These are phyloP conservation scores for Dictyostelium citrinum DNA, from an alignment of 78 protist genomes.

Conservation along the genomic window DNA sequence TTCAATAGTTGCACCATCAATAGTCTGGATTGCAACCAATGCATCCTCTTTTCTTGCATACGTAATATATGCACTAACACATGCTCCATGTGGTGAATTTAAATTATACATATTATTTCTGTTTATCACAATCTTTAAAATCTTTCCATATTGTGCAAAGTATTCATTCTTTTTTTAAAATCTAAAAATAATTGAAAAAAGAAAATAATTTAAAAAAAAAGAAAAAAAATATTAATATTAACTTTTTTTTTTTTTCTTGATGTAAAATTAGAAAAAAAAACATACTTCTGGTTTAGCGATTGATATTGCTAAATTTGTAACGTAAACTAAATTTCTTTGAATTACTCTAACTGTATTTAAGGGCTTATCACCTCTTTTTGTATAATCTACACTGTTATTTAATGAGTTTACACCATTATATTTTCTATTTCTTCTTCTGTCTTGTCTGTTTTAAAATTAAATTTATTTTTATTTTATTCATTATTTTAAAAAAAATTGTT, in stretches of 20 bases:
- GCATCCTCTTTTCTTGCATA: constrained; percentile 88
- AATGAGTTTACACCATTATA: background rate
- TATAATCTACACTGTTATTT: background rate
- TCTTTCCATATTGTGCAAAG: constrained; percentile 95
- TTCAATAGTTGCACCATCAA: constrained; percentile 86
- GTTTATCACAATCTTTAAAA: constrained; percentile 92
- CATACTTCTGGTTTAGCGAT: constrained; percentile 90
- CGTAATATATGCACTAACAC: constrained; percentile 88
- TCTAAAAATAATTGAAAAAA: background rate
- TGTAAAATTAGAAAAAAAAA: background rate
- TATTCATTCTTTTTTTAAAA: constrained; percentile 83
- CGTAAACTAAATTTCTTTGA: constrained; percentile 93
- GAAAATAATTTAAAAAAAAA: no score
- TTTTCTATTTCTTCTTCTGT: constrained; percentile 12
- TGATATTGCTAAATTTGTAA: constrained; percentile 89
- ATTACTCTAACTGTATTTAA: constrained; percentile 92
- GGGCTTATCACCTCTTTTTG: constrained; percentile 50
- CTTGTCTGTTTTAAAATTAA: background rate
- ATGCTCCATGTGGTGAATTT: constrained; percentile 79
- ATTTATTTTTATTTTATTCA: no score
- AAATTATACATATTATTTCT: constrained; percentile 36
- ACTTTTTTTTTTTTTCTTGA: background rate
- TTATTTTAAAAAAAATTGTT: background rate
- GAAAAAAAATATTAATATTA: background rate
- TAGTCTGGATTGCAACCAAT: constrained; percentile 63